Evolutionary conservation across 1,139 yeast species (phyloP).

Genomic region (Suhomyces taliae): DNA sequence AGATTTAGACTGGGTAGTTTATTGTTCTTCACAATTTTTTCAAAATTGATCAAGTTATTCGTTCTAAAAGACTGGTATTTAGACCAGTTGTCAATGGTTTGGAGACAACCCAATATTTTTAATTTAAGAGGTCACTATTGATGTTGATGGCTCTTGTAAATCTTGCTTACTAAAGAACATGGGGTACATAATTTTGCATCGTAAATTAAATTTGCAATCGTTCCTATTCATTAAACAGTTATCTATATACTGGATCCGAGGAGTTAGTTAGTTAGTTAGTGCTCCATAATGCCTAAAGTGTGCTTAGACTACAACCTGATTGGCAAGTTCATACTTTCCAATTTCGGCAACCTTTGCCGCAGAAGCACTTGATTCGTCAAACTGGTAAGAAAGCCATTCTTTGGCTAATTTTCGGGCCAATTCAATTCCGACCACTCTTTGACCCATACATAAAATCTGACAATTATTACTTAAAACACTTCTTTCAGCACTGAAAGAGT

Average conservation of each 20-base stretch:
- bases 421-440: slow-evolving; percentile 1
- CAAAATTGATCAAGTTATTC: no score
- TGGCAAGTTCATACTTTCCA: not conserved
- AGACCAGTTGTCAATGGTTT: no score
- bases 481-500: not conserved
- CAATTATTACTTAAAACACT: not conserved
- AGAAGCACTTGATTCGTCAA: slow-evolving; percentile 1
- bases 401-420: not conserved
- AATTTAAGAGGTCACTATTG: no score
- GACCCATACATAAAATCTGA: not conserved
- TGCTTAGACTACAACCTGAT: no score
- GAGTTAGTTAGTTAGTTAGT: no score
- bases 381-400: not conserved
- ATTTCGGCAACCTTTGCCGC: slow-evolving; percentile 1
- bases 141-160: no score
- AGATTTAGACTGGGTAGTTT: no score
- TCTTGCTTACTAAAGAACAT: no score
- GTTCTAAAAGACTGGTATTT: no score
- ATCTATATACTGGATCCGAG: not conserved
- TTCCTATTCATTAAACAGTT: not conserved
- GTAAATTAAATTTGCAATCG: not conserved
- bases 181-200: not conserved
- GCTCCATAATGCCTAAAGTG: no score
- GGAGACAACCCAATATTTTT: no score
- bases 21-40: no score